phyloP scores from a whole-genome alignment of 495 filamentous ascomycete species.

The Neurospora intermedia region DNA sequence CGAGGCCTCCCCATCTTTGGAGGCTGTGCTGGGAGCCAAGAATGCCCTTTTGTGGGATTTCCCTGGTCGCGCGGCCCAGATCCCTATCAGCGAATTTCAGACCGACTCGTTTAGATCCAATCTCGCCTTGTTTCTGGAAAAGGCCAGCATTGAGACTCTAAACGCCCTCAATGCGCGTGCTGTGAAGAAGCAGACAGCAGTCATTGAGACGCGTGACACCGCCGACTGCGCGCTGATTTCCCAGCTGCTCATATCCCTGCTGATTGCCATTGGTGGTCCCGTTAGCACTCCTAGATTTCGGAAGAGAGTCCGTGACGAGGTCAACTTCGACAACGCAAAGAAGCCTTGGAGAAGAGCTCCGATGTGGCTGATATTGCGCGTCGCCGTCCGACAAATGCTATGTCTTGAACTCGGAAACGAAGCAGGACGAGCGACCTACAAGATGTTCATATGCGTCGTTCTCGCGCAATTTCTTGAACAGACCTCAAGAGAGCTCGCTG shows the following conservation, averaged over 20 bases:
- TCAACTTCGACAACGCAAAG: slow-evolving; percentile 32
- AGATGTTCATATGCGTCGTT: slow-evolving; percentile 40
- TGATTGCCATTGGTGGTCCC: neutral
- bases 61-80: neutral
- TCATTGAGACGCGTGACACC: neutral
- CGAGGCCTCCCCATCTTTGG: slow-evolving; percentile 3
- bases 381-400: slow-evolving; percentile 40
- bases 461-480: slow-evolving; percentile 35
- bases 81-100: neutral
- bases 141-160: neutral
- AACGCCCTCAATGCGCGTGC: neutral
- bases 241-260: neutral
- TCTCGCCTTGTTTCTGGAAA: neutral
- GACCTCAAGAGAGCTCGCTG: slow-evolving; percentile 12
- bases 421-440: slow-evolving; percentile 44
- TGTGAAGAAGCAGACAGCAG: neutral
- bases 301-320: slow-evolving; percentile 52
- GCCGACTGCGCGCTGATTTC: slow-evolving; percentile 1
- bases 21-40: slow-evolving; percentile 1
- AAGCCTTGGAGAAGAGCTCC: slow-evolving; percentile 48
- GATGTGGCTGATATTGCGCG: slow-evolving; percentile 49
- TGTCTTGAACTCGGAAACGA: slow-evolving; percentile 32
- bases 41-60: neutral
- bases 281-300: slow-evolving; percentile 22
- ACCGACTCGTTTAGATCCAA: neutral